These are phyloP conservation scores for Cyclanthera cordifolia DNA, from an alignment of 306 rosid genomes.

Conservation along the genomic window DNA sequence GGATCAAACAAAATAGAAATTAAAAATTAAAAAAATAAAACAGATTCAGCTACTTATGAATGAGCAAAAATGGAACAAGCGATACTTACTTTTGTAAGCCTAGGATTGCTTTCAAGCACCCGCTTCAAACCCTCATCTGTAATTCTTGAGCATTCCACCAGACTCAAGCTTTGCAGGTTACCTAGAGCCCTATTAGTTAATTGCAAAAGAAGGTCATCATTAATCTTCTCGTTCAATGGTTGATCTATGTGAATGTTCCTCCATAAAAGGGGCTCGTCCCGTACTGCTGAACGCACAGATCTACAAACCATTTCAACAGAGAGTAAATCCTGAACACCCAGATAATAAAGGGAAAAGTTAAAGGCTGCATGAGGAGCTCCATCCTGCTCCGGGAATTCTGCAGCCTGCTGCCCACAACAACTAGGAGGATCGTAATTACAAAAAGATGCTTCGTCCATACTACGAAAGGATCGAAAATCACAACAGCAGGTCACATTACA, in stretches of 20 bases:
- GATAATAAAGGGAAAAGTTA: slow-evolving; percentile 36
- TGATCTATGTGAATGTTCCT: slow-evolving; percentile 56
- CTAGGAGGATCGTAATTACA: background rate
- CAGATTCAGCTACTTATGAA: background rate
- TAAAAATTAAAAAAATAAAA: background rate
- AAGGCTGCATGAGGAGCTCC: slow-evolving; percentile 44
- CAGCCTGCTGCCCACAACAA: slow-evolving; percentile 17
- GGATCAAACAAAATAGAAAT: background rate
- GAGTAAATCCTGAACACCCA: slow-evolving; percentile 63
- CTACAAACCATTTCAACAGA: slow-evolving; percentile 54
- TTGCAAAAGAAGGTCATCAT: slow-evolving; percentile 66
- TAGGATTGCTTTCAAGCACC: slow-evolving; percentile 66
- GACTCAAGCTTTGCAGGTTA: slow-evolving; percentile 60
- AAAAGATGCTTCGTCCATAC: slow-evolving; percentile 1
- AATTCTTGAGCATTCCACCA: slow-evolving; percentile 67
- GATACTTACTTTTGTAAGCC: slow-evolving; percentile 53
- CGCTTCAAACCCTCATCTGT: slow-evolving; percentile 75
- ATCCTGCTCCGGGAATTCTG: slow-evolving; percentile 11
- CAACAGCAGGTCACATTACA: slow-evolving; percentile 21
- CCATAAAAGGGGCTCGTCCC: slow-evolving; percentile 61
- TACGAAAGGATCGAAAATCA: slow-evolving; percentile 27
- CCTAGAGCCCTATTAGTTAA: slow-evolving; percentile 61
- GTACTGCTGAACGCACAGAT: slow-evolving; percentile 43
- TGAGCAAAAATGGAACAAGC: background rate
- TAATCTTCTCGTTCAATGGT: slow-evolving; percentile 71